Evolutionary conservation across 768 basidiomycete species (phyloP).

Genomic region (Boletus sp.): DNA sequence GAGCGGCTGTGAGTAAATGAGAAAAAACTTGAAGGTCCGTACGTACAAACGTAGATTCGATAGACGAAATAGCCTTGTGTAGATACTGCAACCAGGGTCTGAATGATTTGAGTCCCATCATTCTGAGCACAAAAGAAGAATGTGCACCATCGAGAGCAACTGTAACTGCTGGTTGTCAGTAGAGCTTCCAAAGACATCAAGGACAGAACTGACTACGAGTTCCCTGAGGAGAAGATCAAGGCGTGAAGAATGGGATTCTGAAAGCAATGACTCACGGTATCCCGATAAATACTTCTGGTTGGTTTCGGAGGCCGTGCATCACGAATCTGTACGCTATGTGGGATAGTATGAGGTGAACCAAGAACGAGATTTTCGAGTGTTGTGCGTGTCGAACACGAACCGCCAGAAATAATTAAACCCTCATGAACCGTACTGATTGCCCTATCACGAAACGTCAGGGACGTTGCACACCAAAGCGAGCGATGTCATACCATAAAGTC

Average conservation of each 20-base stretch:
- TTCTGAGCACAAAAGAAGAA: background rate
- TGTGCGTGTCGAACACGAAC: background rate
- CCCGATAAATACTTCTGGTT: background rate
- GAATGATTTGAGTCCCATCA: background rate
- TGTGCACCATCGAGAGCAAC: background rate
- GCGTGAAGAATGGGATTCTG: background rate
- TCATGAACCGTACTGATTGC: constrained; percentile 11
- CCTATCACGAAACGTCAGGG: constrained; percentile 1
- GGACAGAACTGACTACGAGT: constrained; percentile 3
- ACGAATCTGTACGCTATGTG: constrained; percentile 9
- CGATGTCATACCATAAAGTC: constrained; percentile 2
- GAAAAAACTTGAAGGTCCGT: no score
- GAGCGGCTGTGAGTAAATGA: background rate
- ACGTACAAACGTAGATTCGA: constrained; percentile 16
- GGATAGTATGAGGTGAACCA: background rate
- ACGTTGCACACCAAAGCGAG: no score
- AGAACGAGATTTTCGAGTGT: background rate
- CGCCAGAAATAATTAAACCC: constrained; percentile 2
- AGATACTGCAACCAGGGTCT: constrained; percentile 2
- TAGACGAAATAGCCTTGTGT: constrained; percentile 14
- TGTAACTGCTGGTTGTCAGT: constrained; percentile 2
- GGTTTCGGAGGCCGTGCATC: background rate
- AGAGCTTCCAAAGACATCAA: background rate
- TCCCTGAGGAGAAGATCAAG: constrained; percentile 2
- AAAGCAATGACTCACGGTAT: constrained; percentile 6